These are phyloP conservation scores for Quercus lobata DNA, from an alignment of 331 rosid genomes.

Conservation along the genomic window DNA sequence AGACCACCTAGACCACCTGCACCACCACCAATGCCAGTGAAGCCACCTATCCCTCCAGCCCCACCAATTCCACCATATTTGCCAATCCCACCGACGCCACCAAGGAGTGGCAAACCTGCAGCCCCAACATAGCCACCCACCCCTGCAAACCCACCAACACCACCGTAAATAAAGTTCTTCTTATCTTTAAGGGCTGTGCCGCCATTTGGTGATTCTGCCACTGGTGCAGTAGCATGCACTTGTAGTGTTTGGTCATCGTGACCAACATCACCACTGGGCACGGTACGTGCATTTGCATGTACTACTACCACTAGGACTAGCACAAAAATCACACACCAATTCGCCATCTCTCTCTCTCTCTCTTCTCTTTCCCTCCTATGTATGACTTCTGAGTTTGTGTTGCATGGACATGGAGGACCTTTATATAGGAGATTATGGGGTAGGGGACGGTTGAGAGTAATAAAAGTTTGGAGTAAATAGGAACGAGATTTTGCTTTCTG, in stretches of 20 bases:
- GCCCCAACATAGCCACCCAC: slow-evolving; percentile 49
- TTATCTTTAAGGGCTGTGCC: slow-evolving; percentile 36
- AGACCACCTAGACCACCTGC: slow-evolving; percentile 11
- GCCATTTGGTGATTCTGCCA: slow-evolving; percentile 15
- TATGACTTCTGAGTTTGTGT: background rate
- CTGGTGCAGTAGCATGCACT: slow-evolving; percentile 36
- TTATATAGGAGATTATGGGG: slow-evolving; percentile 27
- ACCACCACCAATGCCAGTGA: slow-evolving; percentile 14
- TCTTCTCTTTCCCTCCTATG: background rate
- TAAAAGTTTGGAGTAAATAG: slow-evolving; percentile 38
- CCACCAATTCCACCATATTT: slow-evolving; percentile 29
- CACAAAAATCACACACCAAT: slow-evolving; percentile 23
- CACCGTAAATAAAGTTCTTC: slow-evolving; percentile 59
- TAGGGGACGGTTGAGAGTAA: slow-evolving; percentile 54
- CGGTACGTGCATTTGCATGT: slow-evolving; percentile 54
- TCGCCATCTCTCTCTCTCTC: slow-evolving; percentile 37
- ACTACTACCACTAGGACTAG: slow-evolving; percentile 14
- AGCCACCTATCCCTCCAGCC: slow-evolving; percentile 29
- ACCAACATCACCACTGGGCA: slow-evolving; percentile 21
- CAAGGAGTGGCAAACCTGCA: slow-evolving; percentile 35
- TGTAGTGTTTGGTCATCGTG: slow-evolving; percentile 13
- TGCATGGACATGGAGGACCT: background rate
- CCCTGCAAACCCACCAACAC: slow-evolving; percentile 61
- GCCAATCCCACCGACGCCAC: slow-evolving; percentile 20
- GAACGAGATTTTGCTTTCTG: background rate